These are phyloP conservation scores for Ceraceosorus bombacis DNA, from an alignment of 1,284 basidiomycete species.

Conservation along the genomic window DNA sequence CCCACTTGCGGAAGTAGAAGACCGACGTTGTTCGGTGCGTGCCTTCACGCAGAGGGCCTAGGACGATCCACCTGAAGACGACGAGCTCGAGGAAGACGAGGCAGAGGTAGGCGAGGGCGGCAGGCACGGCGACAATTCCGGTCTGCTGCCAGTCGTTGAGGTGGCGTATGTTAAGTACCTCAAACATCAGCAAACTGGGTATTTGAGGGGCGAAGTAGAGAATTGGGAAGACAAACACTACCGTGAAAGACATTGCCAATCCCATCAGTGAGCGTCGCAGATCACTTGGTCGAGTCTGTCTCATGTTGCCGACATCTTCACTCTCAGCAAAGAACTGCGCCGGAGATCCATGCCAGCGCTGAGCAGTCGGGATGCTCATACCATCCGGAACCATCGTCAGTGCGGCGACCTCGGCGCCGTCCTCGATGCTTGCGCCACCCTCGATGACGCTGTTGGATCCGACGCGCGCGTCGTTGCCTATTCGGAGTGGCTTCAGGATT, in stretches of 20 bases:
- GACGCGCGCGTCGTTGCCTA: slow-evolving; percentile 3
- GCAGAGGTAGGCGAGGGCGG: slow-evolving; percentile 5
- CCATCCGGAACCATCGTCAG: slow-evolving; percentile 11
- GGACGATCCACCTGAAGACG: slow-evolving; percentile 4
- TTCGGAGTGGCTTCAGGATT: slow-evolving; percentile 7
- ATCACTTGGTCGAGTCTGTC: neutral
- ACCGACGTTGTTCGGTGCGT: slow-evolving; percentile 1
- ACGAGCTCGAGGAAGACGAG: slow-evolving; percentile 10
- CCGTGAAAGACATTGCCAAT: slow-evolving; percentile 1
- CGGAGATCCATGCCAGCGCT: slow-evolving; percentile 12
- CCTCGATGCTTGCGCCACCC: slow-evolving; percentile 6
- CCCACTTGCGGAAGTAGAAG: slow-evolving; percentile 13
- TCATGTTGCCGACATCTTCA: neutral
- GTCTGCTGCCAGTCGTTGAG: slow-evolving; percentile 5
- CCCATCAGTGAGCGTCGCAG: slow-evolving; percentile 1
- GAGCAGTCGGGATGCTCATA: neutral
- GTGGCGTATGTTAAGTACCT: slow-evolving; percentile 4
- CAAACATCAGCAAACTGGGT: slow-evolving; percentile 9
- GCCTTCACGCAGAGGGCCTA: slow-evolving; percentile 4
- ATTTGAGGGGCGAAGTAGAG: slow-evolving; percentile 11
- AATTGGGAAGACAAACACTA: slow-evolving; percentile 7
- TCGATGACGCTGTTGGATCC: slow-evolving; percentile 9
- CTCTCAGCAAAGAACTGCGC: slow-evolving; percentile 3
- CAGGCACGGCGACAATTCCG: slow-evolving; percentile 4
- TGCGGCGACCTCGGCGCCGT: slow-evolving; percentile 5